Base-by-base conservation (phyloP, 2,329 filamentous ascomycete species). In the Lachnellula occidentalis region DNA sequence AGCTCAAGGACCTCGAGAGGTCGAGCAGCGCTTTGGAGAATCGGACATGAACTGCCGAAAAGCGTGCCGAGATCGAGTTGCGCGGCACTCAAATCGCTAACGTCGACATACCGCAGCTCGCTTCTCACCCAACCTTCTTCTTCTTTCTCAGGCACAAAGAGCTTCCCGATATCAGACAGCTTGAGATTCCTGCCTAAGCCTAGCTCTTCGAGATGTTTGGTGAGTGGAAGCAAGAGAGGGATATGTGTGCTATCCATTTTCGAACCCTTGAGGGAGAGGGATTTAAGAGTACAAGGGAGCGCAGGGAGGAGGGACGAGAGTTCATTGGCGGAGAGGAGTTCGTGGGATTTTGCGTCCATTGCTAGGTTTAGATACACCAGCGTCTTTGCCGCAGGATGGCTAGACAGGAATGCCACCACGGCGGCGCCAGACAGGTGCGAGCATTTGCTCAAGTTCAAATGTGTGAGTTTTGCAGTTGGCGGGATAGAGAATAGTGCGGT, bases 1-100 rank as follows among this genome's bases (percentile, higher is more conserved):
- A 92, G 75, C 69, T 94, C 89, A 49, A 94, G 76, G 31, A 92
- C 89, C 61, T 88, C 83, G 14, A 94, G 78, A 2, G 89, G 88
- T 48, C 79, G 76, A 15, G 86, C 84, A 49, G 77, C 76, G 5
- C 73, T 67, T 48, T 79, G 77, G 39, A 90, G 78, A 15, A 92
- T 72, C 1, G 76, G 72, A 61, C 76, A 81, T 21, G 73, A 69
- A 45, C 73, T 78, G 58, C 72, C 71, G 58, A 81, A 77, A 9
- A 79, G 66, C 2, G 78, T 78, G 51, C 78, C 76, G 48, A 85
- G 76, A 57, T 80, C 75, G 47, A 90, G 79, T 49, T 81, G 70
- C 8, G 73, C 78, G 50, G 81, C 77, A 5, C 80, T 80, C 57
- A 90, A 82, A 66, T 89, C 87, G 41, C 85, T 89, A 45, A 92